Evolutionary conservation across 2,329 filamentous ascomycete species (phyloP).

Genomic region (Sporothrix humicola): DNA sequence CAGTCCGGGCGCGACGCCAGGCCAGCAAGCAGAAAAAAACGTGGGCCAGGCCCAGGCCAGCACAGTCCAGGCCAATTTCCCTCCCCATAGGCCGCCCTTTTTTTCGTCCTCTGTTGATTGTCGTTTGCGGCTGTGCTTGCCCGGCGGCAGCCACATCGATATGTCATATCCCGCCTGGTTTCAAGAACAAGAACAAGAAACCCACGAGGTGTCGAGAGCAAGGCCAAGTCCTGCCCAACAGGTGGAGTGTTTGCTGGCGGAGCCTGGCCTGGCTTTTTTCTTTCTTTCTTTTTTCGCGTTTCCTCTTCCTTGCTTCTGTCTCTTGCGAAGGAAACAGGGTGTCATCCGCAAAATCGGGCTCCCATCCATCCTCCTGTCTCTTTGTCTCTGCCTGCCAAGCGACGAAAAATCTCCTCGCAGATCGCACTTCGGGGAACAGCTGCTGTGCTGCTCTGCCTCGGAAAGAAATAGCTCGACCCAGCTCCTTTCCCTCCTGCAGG

Average conservation of each 20-base stretch:
- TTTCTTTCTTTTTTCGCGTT: neutral
- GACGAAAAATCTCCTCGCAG: constrained; percentile 8
- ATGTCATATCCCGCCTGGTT: neutral
- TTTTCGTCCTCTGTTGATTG: neutral
- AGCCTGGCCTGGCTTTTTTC: neutral
- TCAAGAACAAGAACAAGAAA: neutral
- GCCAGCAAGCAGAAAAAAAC: neutral
- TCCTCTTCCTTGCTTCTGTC: too few species aligned
- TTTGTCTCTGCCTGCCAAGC: neutral
- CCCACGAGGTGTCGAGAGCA: neutral
- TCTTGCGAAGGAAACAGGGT: neutral
- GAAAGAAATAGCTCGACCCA: constrained; percentile 24
- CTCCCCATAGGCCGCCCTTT: constrained; percentile 21
- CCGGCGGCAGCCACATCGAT: constrained; percentile 7
- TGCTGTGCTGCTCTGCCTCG: neutral
- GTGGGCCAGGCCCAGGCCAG: neutral
- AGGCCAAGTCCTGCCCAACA: neutral
- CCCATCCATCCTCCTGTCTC: neutral
- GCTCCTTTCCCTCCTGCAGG: constrained; percentile 12
- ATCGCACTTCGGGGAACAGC: constrained; percentile 4
- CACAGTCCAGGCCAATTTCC: constrained; percentile 11
- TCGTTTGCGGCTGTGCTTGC: constrained; percentile 7
- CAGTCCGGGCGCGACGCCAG: constrained; percentile 2
- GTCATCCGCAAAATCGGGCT: neutral
- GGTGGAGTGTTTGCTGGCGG: neutral